These are phyloP conservation scores for Claviceps capensis DNA, from an alignment of 2,329 filamentous ascomycete species.

Conservation along the genomic window DNA sequence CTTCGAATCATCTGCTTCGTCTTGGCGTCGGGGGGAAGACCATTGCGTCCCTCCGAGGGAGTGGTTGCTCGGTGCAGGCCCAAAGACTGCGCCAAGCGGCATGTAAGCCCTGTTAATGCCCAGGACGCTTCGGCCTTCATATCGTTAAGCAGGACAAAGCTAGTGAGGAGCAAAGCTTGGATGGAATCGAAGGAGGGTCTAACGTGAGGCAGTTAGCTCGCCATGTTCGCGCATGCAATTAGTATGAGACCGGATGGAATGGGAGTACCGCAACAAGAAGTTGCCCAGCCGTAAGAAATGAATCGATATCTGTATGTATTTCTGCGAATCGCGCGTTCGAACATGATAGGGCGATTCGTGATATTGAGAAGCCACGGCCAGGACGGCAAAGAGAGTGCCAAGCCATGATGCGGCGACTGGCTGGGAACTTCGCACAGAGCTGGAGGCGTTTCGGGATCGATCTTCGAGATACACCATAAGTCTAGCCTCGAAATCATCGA, in stretches of 20 bases:
- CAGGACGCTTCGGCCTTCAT: constrained; percentile 59
- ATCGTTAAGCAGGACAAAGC: constrained; percentile 51
- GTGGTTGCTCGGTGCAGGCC: constrained; percentile 39
- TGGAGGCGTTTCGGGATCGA: constrained; percentile 40
- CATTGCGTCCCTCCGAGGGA: constrained; percentile 31
- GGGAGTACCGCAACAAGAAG: constrained; percentile 32
- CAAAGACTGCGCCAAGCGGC: constrained; percentile 50
- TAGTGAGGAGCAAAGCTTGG: constrained; percentile 47
- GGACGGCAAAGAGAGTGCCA: constrained; percentile 49
- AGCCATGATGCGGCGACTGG: constrained; percentile 52
- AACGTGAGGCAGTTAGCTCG: not conserved
- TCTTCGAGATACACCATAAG: constrained; percentile 54
- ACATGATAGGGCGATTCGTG: constrained; percentile 51
- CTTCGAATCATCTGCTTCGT: constrained; percentile 41
- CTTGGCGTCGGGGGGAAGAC: constrained; percentile 26
- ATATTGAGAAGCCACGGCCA: constrained; percentile 53
- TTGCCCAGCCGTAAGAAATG: constrained; percentile 51
- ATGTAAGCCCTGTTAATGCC: constrained; percentile 50
- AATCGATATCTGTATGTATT: constrained; percentile 50
- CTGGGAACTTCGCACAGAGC: constrained; percentile 29
- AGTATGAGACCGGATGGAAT: too few species aligned
- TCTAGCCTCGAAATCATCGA: constrained; percentile 50
- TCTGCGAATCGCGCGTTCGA: constrained; percentile 44
- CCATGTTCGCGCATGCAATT: too few species aligned
- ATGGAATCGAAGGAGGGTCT: constrained; percentile 53